These are phyloP conservation scores for Fusarium haematococcum DNA, from an alignment of 2,329 filamentous ascomycete species.

Conservation along the genomic window DNA sequence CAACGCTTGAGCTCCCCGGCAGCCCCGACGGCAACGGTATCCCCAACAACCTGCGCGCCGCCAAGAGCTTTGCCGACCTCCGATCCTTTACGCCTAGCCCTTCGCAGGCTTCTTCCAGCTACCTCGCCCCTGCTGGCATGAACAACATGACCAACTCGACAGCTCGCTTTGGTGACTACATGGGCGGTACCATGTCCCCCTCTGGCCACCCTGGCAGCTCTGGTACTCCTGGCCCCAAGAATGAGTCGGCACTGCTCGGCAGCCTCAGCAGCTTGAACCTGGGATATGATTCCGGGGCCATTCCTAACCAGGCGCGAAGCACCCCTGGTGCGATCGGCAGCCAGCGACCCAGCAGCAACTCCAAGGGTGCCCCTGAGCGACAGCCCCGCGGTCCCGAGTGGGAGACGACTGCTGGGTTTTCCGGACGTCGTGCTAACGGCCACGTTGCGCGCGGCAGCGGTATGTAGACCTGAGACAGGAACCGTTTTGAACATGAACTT, in stretches of 20 bases:
- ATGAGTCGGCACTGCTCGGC: slow-evolving; percentile 57
- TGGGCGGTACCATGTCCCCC: slow-evolving; percentile 51
- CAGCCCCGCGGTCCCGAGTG: slow-evolving; percentile 75
- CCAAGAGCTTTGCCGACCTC: slow-evolving; percentile 96
- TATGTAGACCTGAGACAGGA: slow-evolving; percentile 49
- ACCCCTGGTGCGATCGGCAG: slow-evolving; percentile 74
- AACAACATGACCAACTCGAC: slow-evolving; percentile 63
- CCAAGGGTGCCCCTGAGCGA: slow-evolving; percentile 65
- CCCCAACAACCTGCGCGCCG: slow-evolving; percentile 86
- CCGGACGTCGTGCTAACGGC: slow-evolving; percentile 67
- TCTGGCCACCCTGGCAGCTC: slow-evolving; percentile 50
- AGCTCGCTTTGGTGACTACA: slow-evolving; percentile 61
- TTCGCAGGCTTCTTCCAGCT: slow-evolving; percentile 86
- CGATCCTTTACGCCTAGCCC: slow-evolving; percentile 96
- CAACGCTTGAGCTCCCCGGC: slow-evolving; percentile 88
- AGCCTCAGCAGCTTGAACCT: slow-evolving; percentile 64
- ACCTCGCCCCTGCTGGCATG: slow-evolving; percentile 63
- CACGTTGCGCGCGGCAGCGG: slow-evolving; percentile 73
- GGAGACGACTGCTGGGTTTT: slow-evolving; percentile 67
- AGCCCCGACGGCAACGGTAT: slow-evolving; percentile 74
- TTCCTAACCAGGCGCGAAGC: slow-evolving; percentile 54
- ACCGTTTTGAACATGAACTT: slow-evolving; percentile 14
- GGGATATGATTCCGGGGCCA: slow-evolving; percentile 61
- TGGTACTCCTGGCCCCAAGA: slow-evolving; percentile 54
- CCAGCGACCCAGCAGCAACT: slow-evolving; percentile 63